Base-by-base conservation (phyloP, 371 early-diverging fungal species). In the Dichotomocladium elegans region DNA sequence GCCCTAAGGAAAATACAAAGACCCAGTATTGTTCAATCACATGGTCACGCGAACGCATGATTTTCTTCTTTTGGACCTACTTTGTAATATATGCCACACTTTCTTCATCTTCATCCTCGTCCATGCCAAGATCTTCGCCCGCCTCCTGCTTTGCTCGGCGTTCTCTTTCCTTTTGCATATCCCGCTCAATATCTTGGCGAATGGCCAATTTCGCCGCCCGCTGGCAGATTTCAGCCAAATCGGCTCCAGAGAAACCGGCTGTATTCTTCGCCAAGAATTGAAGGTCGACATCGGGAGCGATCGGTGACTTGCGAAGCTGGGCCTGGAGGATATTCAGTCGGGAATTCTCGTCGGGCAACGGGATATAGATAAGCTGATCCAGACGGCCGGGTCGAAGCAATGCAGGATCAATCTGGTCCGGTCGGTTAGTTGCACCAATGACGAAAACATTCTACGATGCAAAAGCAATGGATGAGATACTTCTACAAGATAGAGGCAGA, bases 191-290 rank as follows among this genome's bases (percentile, higher is more conserved):
- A 71, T 89, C 89, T 76, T 99, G 96, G 60, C 99, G 92, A 60
- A 99, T 98, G 30, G 99, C 99, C 24, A 99, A 82, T 77, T 99
- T 99, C 72, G 96, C 94, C 29, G 99, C 98, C 60, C 99, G 90
- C 79, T 99, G 99, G 81, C 99, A 99, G 61, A 99, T 98, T 79
- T 99, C 99, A 24, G 98, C 94, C 63, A 99, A 77, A 85, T 99
- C 99, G 41, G 99, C 99, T 70, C 99, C 99, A 58, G 96, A 96
- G 87, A 98, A 99, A 25, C 99, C 99, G 53, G 92, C 86, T 6
- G 99, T 95, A 49, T 79, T 78, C 63, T 93, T 90, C 58, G 99
- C 95, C 55, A 99, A 83, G 51, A 85, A 87, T 24, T 45, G 63
- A 41, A 99, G 81, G 64, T 99, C 91, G 37, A 99, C 93, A 47